Conservation (phyloP, 352 stramenopile genomes). For the Thalassiosira hispida region DNA sequence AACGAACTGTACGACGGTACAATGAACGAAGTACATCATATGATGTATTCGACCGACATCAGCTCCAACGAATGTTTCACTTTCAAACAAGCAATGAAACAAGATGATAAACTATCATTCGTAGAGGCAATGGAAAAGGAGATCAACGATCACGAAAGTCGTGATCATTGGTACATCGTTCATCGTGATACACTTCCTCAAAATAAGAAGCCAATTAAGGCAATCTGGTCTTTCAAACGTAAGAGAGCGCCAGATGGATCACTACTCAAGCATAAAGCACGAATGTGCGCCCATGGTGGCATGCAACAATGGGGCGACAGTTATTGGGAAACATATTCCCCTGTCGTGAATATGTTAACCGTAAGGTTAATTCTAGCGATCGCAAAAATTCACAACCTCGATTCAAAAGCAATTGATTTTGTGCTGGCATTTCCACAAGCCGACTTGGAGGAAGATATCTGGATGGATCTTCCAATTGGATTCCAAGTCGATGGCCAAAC, state of each 20-base stretch:
- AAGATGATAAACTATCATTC: slow-evolving; percentile 22
- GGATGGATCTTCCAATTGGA: slow-evolving; percentile 25
- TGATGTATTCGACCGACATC: neutral
- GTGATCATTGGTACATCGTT: slow-evolving; percentile 26
- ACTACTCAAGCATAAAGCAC: slow-evolving; percentile 40
- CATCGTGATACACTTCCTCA: slow-evolving; percentile 1
- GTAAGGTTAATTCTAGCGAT: slow-evolving; percentile 14
- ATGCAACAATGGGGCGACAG: slow-evolving; percentile 33
- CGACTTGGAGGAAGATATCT: slow-evolving; percentile 26
- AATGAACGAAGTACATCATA: too few relatives aligned
- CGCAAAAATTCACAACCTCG: neutral
- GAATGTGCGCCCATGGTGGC: slow-evolving; percentile 37
- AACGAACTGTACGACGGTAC: too few relatives aligned
- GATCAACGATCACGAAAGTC: slow-evolving; percentile 28
- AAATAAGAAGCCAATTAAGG: slow-evolving; percentile 28
- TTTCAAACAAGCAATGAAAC: slow-evolving; percentile 26
- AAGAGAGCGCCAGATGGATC: slow-evolving; percentile 59
- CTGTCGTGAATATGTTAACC: slow-evolving; percentile 29
- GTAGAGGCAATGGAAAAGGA: slow-evolving; percentile 43
- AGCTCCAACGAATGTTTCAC: slow-evolving; percentile 17
- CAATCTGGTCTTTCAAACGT: slow-evolving; percentile 59
- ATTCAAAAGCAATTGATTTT: slow-evolving; percentile 36
- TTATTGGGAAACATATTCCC: slow-evolving; percentile 46
- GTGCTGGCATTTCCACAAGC: slow-evolving; percentile 34
- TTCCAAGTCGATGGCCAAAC: slow-evolving; percentile 8